Evolutionary conservation across 768 basidiomycete species (phyloP).

Genomic region (Cubamyces sp.): DNA sequence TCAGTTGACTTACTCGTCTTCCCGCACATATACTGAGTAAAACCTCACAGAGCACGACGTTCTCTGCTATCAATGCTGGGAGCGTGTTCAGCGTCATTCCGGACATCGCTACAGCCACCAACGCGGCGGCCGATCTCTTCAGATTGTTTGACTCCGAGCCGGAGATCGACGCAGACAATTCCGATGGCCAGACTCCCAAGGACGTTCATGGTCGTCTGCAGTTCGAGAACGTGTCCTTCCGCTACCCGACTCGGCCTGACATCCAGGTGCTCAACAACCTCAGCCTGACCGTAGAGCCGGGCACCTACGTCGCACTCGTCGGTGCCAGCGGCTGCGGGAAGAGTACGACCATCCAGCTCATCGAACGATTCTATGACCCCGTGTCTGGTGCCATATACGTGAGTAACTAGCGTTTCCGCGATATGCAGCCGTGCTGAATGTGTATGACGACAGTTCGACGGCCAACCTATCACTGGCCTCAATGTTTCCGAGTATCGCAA

Average conservation of each 20-base stretch:
- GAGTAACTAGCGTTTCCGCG: conserved; percentile 29
- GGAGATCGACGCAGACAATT: conserved; percentile 80
- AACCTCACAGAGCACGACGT: conserved; percentile 60
- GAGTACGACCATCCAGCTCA: conserved; percentile 80
- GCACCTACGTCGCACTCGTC: conserved; percentile 83
- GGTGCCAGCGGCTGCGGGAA: conserved; percentile 84
- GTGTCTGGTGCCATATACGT: conserved; percentile 72
- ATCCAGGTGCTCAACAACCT: conserved; percentile 84
- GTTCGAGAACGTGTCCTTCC: conserved; percentile 84
- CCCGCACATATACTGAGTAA: background rate
- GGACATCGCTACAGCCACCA: conserved; percentile 83
- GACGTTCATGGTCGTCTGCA: conserved; percentile 64
- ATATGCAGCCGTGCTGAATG: background rate
- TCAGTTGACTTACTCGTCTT: conserved; percentile 37
- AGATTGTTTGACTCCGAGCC: conserved; percentile 72
- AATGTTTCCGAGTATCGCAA: conserved; percentile 89
- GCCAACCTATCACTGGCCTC: conserved; percentile 70
- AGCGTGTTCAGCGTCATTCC: conserved; percentile 86
- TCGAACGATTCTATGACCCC: conserved; percentile 87
- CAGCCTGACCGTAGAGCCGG: conserved; percentile 69
- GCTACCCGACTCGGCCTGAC: conserved; percentile 86
- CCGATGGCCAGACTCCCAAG: conserved; percentile 60
- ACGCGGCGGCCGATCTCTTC: conserved; percentile 79
- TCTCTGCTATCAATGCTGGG: conserved; percentile 86
- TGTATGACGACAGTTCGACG: conserved; percentile 58